Base-by-base conservation (phyloP, 768 basidiomycete genomes). In the Amanita thiersii region DNA sequence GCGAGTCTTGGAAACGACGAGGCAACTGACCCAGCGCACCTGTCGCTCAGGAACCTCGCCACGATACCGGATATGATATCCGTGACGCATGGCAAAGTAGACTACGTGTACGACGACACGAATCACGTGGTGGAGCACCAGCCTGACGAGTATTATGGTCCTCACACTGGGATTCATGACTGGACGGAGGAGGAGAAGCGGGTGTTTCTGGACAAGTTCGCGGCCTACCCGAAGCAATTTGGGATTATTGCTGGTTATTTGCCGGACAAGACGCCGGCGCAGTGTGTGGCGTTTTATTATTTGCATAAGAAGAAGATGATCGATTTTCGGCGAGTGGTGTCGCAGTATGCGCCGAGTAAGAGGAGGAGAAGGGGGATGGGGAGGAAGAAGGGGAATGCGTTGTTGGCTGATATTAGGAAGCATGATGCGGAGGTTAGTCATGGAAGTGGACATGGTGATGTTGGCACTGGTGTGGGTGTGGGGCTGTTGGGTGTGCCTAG, bases 251-350 rank as follows among this genome's bases (percentile, higher is more conserved):
- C 93, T 0, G 73, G 78, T 17, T 75, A 67, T 49, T 62, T 98
- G 9, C 77, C 84, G 3, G 72, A 88, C 68, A 97, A 96, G 70
- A 82, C 87, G 1, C 67, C 87, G 1, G 69, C 81, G 0, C 86
- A 96, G 70, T 96, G 92, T 56, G 86, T 97, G 34, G 76, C 83
- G 37, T 94, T 79, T 62, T 98, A 97, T 62, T 98, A 98, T 59
- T 67, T 94, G 38, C 87, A 92, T 65, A 98, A 97, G 72, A 90
- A 91, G 64, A 74, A 73, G 51, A 61, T 73, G 26, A 87, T 92
- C 54, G 84, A 92, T 61, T 93, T 91, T 62, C 77, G 86, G 43
- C 77, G 80, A 50, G 77, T 85, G 11, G 70, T 89, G 17, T 64
- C 77, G 35, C 75, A 73, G 50, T 73, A 76, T 48, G 81, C 76